These are phyloP conservation scores for Saccharomycopsis hybrid DNA, from an alignment of 1,139 yeast species.

Conservation along the genomic window DNA sequence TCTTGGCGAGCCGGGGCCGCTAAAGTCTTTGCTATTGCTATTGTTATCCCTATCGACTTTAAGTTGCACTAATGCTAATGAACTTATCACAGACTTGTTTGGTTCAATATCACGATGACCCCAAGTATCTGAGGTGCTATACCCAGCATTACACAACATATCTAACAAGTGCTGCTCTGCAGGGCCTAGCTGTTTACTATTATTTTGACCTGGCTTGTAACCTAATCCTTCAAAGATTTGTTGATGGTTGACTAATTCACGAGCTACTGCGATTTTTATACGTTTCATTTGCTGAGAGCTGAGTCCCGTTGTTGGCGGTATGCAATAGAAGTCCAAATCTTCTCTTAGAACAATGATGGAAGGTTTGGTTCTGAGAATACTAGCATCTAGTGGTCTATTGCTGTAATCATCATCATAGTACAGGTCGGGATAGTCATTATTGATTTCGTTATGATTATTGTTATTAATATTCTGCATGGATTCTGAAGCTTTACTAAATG, in stretches of 20 bases:
- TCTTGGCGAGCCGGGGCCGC: slow-evolving; percentile 39
- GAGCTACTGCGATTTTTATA: slow-evolving; percentile 67
- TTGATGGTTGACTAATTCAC: slow-evolving; percentile 47
- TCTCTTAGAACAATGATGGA: slow-evolving; percentile 90
- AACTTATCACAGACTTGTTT: slow-evolving; percentile 75
- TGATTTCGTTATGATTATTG: slow-evolving; percentile 23
- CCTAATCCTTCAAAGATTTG: slow-evolving; percentile 72
- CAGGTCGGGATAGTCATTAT: too few relatives aligned
- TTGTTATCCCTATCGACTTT: slow-evolving; percentile 26
- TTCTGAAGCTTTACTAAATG: slow-evolving; percentile 45
- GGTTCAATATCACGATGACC: slow-evolving; percentile 85
- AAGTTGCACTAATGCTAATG: slow-evolving; percentile 75
- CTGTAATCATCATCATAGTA: slow-evolving; percentile 25
- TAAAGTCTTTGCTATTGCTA: slow-evolving; percentile 2
- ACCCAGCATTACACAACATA: slow-evolving; percentile 92
- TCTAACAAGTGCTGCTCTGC: slow-evolving; percentile 94
- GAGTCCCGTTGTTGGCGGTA: slow-evolving; percentile 58
- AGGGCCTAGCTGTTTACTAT: slow-evolving; percentile 58
- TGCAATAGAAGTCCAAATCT: slow-evolving; percentile 88
- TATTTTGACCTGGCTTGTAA: slow-evolving; percentile 27
- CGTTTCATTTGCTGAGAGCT: slow-evolving; percentile 40
- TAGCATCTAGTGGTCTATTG: slow-evolving; percentile 23
- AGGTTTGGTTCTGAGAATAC: slow-evolving; percentile 43
- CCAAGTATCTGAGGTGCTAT: slow-evolving; percentile 66
- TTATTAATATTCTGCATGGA: slow-evolving; percentile 32